Evolutionary conservation across 495 filamentous ascomycete genomes (phyloP), one percentile per base, ranked within the genome.

Genomic region (Poronia punctata): DNA sequence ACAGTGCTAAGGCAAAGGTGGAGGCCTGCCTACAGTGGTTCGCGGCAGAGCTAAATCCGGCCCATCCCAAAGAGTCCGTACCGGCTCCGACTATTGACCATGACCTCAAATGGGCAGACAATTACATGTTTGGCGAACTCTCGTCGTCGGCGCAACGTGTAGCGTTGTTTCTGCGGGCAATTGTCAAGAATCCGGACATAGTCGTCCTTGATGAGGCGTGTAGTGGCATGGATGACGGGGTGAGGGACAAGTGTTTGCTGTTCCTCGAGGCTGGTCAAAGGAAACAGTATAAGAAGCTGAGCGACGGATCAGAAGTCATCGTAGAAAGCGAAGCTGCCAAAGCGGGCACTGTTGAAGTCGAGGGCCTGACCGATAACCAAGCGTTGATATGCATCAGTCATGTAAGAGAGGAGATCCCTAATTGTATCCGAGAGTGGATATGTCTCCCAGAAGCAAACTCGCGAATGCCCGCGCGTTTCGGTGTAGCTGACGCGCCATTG

Each of bases 151-250:
- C 86, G 1, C 92, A 98, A 60, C 79, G 88, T 16, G 69, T 96
- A 5, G 71, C 83, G 7, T 75, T 98, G 2, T 92, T 97, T 60
- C 65, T 97, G 19, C 78, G 93, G 5, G 84, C 90, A 11, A 65
- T 93, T 23, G 75, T 92, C 49, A 83, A 88, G 46, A 74, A 74
- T 38, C 86, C 88, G 0, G 90, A 96, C 44, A 74, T 98, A 29
- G 71, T 97, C 21, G 84, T 98, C 25, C 75, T 97, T 2, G 92
- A 97, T 52, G 92, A 98, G 61, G 79, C 92, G 0, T 93, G 95
- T 52, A 87, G 84, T 30, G 88, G 90, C 19, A 86, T 98, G 79
- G 80, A 89, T 43, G 78, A 82, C 26, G 70, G 67, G 0, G 75
- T 92, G n/a, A 72, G 88, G 10, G 82, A 94, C 51, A 88, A 85